Evolutionary conservation across 192 early-diverging fungal species (phyloP).

Genomic region (Umbelopsis ramanniana): DNA sequence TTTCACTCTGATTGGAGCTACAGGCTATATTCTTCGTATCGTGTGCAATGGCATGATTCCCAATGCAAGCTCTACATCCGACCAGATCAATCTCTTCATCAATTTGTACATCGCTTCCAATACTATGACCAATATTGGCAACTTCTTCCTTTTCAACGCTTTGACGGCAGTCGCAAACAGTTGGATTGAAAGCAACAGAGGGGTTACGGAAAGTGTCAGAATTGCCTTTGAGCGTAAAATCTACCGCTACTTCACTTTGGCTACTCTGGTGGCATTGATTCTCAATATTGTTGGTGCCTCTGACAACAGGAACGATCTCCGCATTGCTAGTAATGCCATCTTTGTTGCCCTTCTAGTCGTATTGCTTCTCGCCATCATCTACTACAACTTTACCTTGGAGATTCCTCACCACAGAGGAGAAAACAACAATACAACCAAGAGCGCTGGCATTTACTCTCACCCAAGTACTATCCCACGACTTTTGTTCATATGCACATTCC

Average conservation of each 20-base stretch:
- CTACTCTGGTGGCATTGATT: constrained; percentile 11
- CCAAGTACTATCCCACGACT: background rate
- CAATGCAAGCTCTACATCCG: background rate
- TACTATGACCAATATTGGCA: background rate
- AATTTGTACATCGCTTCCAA: constrained; percentile 22
- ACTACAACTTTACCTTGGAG: background rate
- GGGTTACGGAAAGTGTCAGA: background rate
- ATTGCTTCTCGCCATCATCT: background rate
- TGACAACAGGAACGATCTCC: background rate
- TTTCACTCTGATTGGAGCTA: background rate
- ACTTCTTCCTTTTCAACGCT: constrained; percentile 22
- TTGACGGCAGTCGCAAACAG: background rate
- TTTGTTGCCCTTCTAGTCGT: constrained; percentile 13
- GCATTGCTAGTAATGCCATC: constrained; percentile 5
- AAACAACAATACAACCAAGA: background rate
- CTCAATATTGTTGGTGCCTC: constrained; percentile 1
- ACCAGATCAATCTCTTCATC: constrained; percentile 9
- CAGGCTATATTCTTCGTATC: constrained; percentile 20
- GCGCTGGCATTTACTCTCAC: background rate
- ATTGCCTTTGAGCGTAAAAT: background rate
- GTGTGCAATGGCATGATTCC: constrained; percentile 5
- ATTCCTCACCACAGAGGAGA: background rate
- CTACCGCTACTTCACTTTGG: constrained; percentile 16
- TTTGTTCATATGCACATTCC: background rate
- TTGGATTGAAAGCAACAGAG: background rate